Evolutionary conservation across 768 basidiomycete species (phyloP).

Genomic region (Multifurca ochricompacta): DNA sequence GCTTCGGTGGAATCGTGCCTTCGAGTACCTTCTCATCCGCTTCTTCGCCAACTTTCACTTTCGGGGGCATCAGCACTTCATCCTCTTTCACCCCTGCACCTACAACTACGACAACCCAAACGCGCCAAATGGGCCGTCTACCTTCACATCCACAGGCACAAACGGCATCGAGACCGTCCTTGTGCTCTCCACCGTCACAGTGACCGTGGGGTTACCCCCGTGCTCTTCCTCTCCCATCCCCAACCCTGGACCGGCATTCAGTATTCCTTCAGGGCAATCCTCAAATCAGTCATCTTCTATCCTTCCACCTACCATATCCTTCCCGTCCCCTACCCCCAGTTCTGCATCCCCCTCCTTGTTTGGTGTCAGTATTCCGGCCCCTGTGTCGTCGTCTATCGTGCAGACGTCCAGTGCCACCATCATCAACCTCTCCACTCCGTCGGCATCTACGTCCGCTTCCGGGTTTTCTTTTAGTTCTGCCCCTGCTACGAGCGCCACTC

Average conservation of each 20-base stretch:
- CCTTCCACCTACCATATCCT: neutral
- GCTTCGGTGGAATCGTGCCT: constrained; percentile 11
- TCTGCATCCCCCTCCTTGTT: neutral
- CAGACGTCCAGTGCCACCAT: neutral
- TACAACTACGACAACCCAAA: neutral
- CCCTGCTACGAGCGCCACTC: neutral
- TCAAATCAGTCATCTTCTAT: neutral
- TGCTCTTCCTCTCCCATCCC: neutral
- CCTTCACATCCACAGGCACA: constrained; percentile 7
- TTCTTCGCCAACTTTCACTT: neutral
- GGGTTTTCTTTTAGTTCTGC: constrained; percentile 1
- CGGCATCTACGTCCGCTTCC: neutral
- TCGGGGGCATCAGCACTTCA: neutral
- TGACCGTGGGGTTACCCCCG: neutral
- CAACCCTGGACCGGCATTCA: neutral
- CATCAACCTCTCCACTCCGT: neutral
- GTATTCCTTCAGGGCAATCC: neutral
- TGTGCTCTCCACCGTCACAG: neutral
- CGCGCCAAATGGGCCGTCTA: neutral
- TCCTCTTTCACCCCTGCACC: neutral
- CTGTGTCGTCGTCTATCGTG: neutral
- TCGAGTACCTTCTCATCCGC: neutral
- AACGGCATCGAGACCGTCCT: constrained; percentile 11
- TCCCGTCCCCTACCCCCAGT: neutral
- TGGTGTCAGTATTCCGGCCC: neutral